phyloP scores from a whole-genome alignment of 2,329 filamentous ascomycete species.

The Ophiostoma fasciatum region DNA sequence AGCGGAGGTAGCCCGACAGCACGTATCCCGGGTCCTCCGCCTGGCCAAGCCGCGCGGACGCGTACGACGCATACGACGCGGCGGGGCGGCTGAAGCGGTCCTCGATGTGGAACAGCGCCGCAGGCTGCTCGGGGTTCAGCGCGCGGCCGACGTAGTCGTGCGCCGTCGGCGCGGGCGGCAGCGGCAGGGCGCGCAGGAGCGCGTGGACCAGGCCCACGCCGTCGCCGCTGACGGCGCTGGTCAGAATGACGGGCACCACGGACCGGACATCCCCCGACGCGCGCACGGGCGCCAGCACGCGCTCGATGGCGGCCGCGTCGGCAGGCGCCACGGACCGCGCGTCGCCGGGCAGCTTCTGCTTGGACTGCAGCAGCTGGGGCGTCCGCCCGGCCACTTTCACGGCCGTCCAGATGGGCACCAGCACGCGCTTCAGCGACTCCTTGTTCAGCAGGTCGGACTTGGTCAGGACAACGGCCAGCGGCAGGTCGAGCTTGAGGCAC shows the following conservation, averaged over 20 bases:
- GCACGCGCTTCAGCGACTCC: constrained; percentile 48
- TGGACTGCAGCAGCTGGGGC: constrained; percentile 56
- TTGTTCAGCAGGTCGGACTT: constrained; percentile 71
- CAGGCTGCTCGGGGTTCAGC: constrained; percentile 43
- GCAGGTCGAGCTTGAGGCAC: constrained; percentile 65
- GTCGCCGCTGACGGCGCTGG: constrained; percentile 71
- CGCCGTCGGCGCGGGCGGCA: constrained; percentile 41
- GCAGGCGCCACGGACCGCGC: constrained; percentile 39
- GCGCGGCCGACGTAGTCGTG: constrained; percentile 39
- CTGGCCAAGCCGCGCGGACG: constrained; percentile 26
- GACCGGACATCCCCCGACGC: constrained; percentile 26
- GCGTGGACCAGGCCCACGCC: constrained; percentile 75
- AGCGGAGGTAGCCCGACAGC: constrained; percentile 70
- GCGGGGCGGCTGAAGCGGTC: constrained; percentile 71
- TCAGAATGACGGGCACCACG: constrained; percentile 72
- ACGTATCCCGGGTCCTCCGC: constrained; percentile 48
- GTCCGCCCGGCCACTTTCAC: constrained; percentile 62
- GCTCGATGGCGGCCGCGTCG: constrained; percentile 44
- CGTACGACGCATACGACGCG: constrained; percentile 48
- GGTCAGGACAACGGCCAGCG: constrained; percentile 71
- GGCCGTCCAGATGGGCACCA: constrained; percentile 59
- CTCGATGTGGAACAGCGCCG: constrained; percentile 73
- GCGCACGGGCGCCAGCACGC: constrained; percentile 35
- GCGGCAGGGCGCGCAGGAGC: constrained; percentile 59
- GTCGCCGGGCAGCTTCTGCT: constrained; percentile 27